Base-by-base conservation (phyloP, 768 basidiomycete species). In the Hypholoma sublateritium region DNA sequence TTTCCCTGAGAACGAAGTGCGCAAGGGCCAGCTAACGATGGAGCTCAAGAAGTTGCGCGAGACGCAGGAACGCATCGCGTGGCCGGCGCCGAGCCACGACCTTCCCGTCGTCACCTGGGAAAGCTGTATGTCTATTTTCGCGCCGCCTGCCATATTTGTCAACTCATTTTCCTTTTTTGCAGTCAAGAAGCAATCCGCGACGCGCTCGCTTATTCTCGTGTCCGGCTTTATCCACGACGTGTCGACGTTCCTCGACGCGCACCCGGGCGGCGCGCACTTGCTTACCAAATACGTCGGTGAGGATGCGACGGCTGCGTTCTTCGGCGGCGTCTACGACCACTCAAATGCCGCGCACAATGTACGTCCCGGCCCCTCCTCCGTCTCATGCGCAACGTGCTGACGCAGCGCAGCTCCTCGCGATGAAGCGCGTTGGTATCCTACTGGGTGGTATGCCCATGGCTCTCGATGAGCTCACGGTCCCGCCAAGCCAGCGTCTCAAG, bases 191-290 rank as follows among this genome's bases (percentile, higher is more conserved):
- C 94, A 96, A 70, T 72, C 88, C 12, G 73, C 82, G 66, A 87
- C 84, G 62, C 86, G 95, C 13, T 90, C 93, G 11, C 75, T 96
- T 22, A 83, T 96, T 55, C 86, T 93, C 61, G 77, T 98, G 56
- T 88, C 93, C 35, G 95, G 95, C 14, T 95, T 93, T 78, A 95
- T 98, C 53, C 95, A 96, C 68, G 95, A 96, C 57, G 87, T 93
- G 42, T 79, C 87, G 0, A 73, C 79, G 14, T 97, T 96, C 76
- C 81, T 90, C 55, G 89, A 94, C 42, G 92, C 95, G 59, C 94
- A 97, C 68, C 95, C 95, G 2, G 94, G 95, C 62, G 95, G 95
- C 13, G 84, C 87, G 3, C 91, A 94, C 66, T 74, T 93, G 28
- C 75, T 98, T 57, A 82, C 85, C 62, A 90, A 91, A 70, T 81